Percentiles rank a stretch among this genome's conserved stretches.
Evolutionary conservation across 2,329 filamentous ascomycete genomes (phyloP).

Genomic region (Colletotrichum sp.): DNA sequence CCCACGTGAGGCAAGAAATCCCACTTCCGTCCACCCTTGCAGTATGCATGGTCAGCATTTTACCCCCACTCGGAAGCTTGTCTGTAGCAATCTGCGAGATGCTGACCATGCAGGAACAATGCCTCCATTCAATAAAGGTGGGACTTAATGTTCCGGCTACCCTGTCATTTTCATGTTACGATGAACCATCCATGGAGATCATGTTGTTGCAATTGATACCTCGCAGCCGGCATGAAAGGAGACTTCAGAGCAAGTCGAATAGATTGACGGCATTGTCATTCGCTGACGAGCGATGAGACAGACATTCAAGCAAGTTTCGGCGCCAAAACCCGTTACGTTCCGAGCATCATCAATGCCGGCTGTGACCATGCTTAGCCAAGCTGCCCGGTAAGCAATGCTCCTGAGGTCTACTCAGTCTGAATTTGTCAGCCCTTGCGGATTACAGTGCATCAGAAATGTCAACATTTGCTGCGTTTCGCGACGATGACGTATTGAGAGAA

Average conservation of each 20-base stretch:
- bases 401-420: not conserved
- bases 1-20: not conserved
- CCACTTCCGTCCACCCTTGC: not conserved
- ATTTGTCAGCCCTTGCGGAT: not conserved
- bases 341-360: not conserved
- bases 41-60: not conserved
- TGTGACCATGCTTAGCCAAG: not conserved
- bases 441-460: not conserved
- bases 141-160: not conserved
- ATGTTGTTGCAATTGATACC: not conserved
- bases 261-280: not conserved
- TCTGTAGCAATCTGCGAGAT: not conserved
- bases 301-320: not conserved
- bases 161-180: not conserved
- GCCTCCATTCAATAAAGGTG: not conserved
- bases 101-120: not conserved
- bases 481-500: not conserved
- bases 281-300: not conserved
- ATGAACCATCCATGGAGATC: not conserved
- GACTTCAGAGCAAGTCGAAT: accelerated
- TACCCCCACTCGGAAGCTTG: not conserved
- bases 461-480: not conserved
- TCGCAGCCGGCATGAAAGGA: not conserved
- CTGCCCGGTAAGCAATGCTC: not conserved
- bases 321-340: not conserved